Evolutionary conservation across 2,329 filamentous ascomycete genomes (phyloP), one percentile per base, ranked within the genome.

Genomic region (Gremmenia infestans): DNA sequence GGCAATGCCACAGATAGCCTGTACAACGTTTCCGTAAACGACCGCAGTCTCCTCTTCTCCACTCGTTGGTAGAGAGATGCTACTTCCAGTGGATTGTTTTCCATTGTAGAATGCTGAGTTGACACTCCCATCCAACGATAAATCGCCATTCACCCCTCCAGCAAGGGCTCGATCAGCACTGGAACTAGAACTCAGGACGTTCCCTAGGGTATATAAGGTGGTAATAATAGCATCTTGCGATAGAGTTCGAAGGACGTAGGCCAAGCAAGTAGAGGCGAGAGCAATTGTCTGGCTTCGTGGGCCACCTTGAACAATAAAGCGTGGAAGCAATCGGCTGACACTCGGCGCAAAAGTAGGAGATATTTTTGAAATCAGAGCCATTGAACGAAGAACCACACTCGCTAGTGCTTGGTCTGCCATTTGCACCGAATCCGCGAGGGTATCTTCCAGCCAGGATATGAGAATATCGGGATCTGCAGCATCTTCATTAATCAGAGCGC

Each of bases 201-300:
- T 99, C 19, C 94, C 94, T n/a, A 99, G 79, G 0, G 91, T 94
- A 73, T 99, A 99, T 9, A 99, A 77, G 1, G 92, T 97, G 5
- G 92, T 96, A 63, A 99, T 97, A 37, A 96, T 82, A 37, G 91
- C 87, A 75, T 99, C 94, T 65, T 96, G 89, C 1, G 94, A 96
- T 12, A 97, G 79, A 65, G 87, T 80, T 63, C 86, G 87, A 54
- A 99, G 76, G 17, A 95, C 85, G 62, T 86, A 87, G 2, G 92
- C 91, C 36, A 99, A 77, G 64, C 88, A 94, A 62, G 85, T 84
- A n/a, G 92, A 91, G 28, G 93, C 93, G 36, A 93, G 80, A 2
- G 79, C 79, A 45, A 94, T 86, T 12, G 85, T 89, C 28, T 81
- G 76, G 15, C 83, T 81, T 54, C 83, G 82, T 37, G 89, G 84